Base-by-base conservation (phyloP, 495 filamentous ascomycete species). In the Penicillium pulvis region DNA sequence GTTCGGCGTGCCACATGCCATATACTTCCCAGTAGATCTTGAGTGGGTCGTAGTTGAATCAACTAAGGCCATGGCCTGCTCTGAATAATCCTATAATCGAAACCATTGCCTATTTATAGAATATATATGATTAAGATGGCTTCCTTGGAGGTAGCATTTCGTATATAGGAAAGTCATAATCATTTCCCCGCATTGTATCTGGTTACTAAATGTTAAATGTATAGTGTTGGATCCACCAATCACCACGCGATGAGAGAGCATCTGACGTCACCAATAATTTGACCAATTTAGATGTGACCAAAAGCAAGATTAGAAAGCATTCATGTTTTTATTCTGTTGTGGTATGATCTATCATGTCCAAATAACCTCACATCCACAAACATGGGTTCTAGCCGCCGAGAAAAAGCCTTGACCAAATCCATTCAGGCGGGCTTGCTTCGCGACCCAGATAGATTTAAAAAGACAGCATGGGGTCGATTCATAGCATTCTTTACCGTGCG, bases 401-500 rank as follows among this genome's bases (percentile, higher is more conserved):
- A 75, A 42, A 55, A 51, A 8, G 70, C 74, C 16, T 51, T 78
- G 9, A 65, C 63, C 41, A 69, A 66, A 23, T 74, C 74, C 9
- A 72, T 78, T 9, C 72, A 73, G 31, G 58, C 57, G 12, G 75
- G 72, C 1, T 50, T 78, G 9, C 57, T 67, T 17, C 69, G 67
- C 33, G 69, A 77, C 23, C 67, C 68, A 9, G 63, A 67, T 1
- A 42, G 49, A 7, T 71, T 68, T 50, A 67, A 62, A 33, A 70
- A 67, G 47, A 64, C 67, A 5, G n/a, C 58, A 7, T 65, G 67
- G 49, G 61, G 67, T 3, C 60, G 59, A 7, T 55, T 76, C n/a
- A 19, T 73, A 6, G 66, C 71, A 28, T 75, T 79, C 52, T 77
- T 79, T 60, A 69, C 63, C 1, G 54, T 77, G 28, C 63, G 63